Base-by-base conservation (phyloP, 768 basidiomycete species). In the Leccinum subtestaceum region DNA sequence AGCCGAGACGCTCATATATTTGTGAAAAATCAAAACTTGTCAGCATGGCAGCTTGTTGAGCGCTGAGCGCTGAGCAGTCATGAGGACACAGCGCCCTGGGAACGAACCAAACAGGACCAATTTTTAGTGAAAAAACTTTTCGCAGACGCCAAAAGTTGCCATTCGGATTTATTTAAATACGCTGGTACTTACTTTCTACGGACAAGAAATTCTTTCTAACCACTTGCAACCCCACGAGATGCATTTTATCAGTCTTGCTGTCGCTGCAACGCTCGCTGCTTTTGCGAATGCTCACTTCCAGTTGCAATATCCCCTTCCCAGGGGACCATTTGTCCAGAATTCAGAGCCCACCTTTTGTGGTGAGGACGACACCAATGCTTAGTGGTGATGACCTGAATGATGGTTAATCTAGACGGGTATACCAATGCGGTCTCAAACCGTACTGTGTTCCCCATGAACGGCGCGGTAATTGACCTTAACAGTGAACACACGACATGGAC, bases 271-370 rank as follows among this genome's bases (percentile, higher is more conserved):
- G 36, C 70, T 82, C 23, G 72, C 76, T 13, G 66, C 79, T 34
- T 70, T 75, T 45, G 85, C 77, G 31, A 76, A 75, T 51, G 91
- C 90, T 8, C 93, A 95, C 72, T 95, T 94, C 75, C 86, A 88
- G 63, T 77, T 94, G 46, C 81, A 87, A 65, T 93, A 83, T 71
- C 93, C 93, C 17, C 63, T 77, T 1, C 86, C 90, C 11, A 80
- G 93, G 50, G 93, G 93, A 2, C 68, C 64, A 0, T 94, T 95
- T 69, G 79, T 79, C 55, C 80, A 86, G 56, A 74, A 80, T 53
- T 65, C 77, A 15, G 88, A 90, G 62, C 76, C 78, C 12, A 73
- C 65, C 2, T 88, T 90, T 67, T 93, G 93, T 67, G 90, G 89
- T 89, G 61, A 45, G 81, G 71, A 23, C 2, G 29, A 43, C 46